Evolutionary conservation across 2,329 filamentous ascomycete genomes (phyloP), one percentile per base, ranked within the genome.

Genomic region (Colletotrichum musicola): DNA sequence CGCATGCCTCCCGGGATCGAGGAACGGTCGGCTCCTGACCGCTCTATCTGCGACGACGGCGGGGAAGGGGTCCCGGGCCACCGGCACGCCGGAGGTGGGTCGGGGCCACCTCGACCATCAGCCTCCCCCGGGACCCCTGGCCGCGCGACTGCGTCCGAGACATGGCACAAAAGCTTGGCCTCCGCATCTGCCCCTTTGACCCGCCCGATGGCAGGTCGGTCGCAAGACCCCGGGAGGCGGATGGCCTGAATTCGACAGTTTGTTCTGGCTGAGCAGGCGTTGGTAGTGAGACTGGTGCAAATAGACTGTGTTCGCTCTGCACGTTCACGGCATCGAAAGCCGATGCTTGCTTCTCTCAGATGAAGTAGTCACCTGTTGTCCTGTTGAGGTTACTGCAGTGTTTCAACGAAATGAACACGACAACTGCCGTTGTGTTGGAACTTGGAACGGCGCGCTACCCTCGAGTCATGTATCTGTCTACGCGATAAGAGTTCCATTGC

Each of bases 151-250:
- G 46, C 62, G 44, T 53, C 53, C 35, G 25, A 30, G 53, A 49
- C 22, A 54, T 59, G 54, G 49, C 61, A 63, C 46, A 64, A 59
- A 65, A 50, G 60, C 64, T 68, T 68, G 53, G 60, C 64, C 60
- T 56, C 61, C 60, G 47, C 61, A 53, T 42, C 30, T n/a, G 40
- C 54, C 27, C 61, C 47, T n/a, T 42, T 58, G 40, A 13, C 44
- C 53, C 54, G 42, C 58, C 6, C 2, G 14, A 40, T 47, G 13
- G 40, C 40, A 14, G 40, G 16, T 16, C 40, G 12, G 40, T n/a
- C 5, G 40, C 16, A 7, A 5, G 13, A 4, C 14, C 16, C 40
- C 16, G 40, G 40, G 40, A 42, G 14, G 14, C 40, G 40, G 40
- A 35, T 10, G 13, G 12, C 40, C 14, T 42, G 40, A n/a, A 14